phyloP scores from a whole-genome alignment of 345 rosid species.

The Odontarrhena argentea region DNA sequence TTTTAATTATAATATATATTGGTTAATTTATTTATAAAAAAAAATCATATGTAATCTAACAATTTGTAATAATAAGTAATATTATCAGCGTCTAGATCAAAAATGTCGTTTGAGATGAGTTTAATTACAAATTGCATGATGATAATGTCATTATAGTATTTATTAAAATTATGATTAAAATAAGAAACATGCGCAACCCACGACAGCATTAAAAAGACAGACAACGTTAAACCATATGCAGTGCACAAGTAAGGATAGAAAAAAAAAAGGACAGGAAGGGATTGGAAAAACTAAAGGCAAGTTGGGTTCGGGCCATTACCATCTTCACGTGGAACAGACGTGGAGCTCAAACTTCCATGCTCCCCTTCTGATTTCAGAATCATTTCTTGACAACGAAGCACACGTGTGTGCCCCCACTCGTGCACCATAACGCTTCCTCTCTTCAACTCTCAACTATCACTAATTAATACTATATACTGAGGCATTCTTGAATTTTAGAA shows the following conservation, averaged over 20 bases:
- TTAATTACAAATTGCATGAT: too few relatives aligned
- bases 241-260: neutral
- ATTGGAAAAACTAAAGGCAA: constrained; percentile 32
- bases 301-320: constrained; percentile 33
- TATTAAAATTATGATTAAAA: neutral
- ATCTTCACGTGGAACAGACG: constrained; percentile 56
- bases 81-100: too few relatives aligned
- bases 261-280: constrained; percentile 31
- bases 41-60: too few relatives aligned
- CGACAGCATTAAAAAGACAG: constrained; percentile 14
- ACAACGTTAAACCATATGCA: neutral
- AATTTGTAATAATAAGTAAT: too few relatives aligned
- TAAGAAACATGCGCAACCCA: constrained; percentile 26
- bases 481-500: too few relatives aligned
- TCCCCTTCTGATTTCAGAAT: constrained; percentile 32
- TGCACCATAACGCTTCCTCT: constrained; percentile 48
- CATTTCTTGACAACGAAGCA: constrained; percentile 55
- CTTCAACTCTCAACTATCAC: constrained; percentile 29
- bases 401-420: constrained; percentile 59
- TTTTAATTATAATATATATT: too few relatives aligned
- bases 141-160: too few relatives aligned
- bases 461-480: too few relatives aligned
- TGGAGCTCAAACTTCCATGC: constrained; percentile 49
- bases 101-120: too few relatives aligned
- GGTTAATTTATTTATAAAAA: too few relatives aligned